Evolutionary conservation across 2,329 filamentous ascomycete genomes (phyloP), one percentile per base, ranked within the genome.

Genomic region (Alternaria sp.): DNA sequence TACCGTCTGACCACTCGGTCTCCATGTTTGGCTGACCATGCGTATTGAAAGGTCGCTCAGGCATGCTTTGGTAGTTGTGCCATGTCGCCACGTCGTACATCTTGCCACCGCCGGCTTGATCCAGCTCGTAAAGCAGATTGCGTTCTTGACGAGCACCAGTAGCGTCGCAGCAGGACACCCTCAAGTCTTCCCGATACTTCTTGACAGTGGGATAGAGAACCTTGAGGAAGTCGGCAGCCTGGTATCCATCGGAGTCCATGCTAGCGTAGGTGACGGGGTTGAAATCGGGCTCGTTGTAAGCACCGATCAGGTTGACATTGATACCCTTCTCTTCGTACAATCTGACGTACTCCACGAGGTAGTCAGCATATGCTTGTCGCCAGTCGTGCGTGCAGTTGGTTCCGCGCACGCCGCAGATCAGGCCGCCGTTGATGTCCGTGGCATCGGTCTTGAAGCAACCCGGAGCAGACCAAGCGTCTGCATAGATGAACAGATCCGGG

Each of bases 391-490:
- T 77, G 54, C 82, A 84, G 6, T 61, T 56, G 15, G 62, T 50
- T 12, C 58, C 63, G 2, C 53, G 46, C 5, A 82, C 81, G 33
- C 83, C 82, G 65, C 83, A 84, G 2, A 85, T 72, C 46, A 79
- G 81, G 2, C 83, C 82, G 1, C 82, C 81, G 58, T 82, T 76
- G 46, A 70, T 74, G 25, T 84, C 78, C 53, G 79, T 75, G 6
- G 70, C 70, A 57, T 83, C 84, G 5, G 79, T 84, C 75, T 85
- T 84, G 83, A 85, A 85, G 68, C 79, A 85, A 0, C 80, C 81
- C 1, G 83, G 83, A 0, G 83, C 83, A 41, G 79, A 82, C 83
- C 83, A 85, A 1, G 83, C 82, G 70, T 85, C 78, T 1, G 80
- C 81, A 65, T 84, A 83, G 62, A 84, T 79, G 26, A 47, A 58